Percentiles rank a stretch among this genome's conserved stretches.
Conservation (phyloP, 164 flowering plant species). For the Taxillus chinensis region DNA sequence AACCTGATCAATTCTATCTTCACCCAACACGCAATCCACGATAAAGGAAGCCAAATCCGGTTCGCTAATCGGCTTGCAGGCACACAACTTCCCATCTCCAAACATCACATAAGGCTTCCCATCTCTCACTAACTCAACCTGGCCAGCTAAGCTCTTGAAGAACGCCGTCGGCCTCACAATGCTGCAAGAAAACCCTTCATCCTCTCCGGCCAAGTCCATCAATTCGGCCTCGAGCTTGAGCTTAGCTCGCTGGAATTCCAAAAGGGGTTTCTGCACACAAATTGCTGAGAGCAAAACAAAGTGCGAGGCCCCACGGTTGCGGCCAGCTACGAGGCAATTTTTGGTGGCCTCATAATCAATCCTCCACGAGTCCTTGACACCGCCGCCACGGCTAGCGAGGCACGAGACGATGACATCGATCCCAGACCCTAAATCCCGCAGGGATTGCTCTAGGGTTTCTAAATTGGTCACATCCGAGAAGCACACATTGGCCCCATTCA, state of each 20-base stretch:
- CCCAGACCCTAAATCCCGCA: constrained; percentile 32
- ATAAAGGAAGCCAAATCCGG: constrained; percentile 79
- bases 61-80: constrained; percentile 95
- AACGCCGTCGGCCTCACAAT: constrained; percentile 97
- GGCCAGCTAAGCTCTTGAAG: constrained; percentile 92
- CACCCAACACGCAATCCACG: constrained; percentile 62
- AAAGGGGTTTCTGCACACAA: constrained; percentile 87
- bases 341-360: constrained; percentile 88
- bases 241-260: constrained; percentile 89
- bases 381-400: constrained; percentile 82
- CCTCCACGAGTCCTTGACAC: constrained; percentile 84
- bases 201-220: constrained; percentile 39
- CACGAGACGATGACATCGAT: constrained; percentile 89
- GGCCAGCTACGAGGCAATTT: constrained; percentile 74
- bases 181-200: constrained; percentile 53
- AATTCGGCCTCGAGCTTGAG: constrained; percentile 78
- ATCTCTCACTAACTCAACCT: constrained; percentile 84
- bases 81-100: constrained; percentile 87
- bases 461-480: constrained; percentile 73
- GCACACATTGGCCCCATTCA: constrained; percentile 60
- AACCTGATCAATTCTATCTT: constrained; percentile 56
- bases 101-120: constrained; percentile 98
- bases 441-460: constrained; percentile 41
- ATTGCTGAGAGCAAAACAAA: constrained; percentile 89
- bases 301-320: constrained; percentile 61